Evolutionary conservation across 192 early-diverging fungal species (phyloP), one percentile per base, ranked within the genome.

Genomic region (Entomortierella parvispora): DNA sequence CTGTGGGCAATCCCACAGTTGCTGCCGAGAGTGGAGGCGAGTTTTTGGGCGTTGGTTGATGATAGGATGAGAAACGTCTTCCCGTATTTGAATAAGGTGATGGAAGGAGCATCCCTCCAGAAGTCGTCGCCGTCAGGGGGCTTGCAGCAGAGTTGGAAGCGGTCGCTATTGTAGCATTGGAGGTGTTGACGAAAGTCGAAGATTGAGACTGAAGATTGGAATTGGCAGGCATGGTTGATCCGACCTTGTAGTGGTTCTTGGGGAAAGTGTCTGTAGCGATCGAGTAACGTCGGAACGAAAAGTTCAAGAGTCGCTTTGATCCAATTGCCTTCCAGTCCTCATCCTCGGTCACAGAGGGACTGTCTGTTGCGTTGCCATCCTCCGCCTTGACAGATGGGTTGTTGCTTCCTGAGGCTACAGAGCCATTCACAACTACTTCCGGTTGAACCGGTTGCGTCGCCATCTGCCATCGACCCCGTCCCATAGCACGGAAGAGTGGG

Each of bases 381-480:
- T 72, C 65, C 4, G 37, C 69, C 29, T 67, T 71, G 22, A 59
- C 17, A 20, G 55, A 51, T 0, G 46, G 74, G 51, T 58, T n/a
- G 49, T 22, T 20, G 61, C 50, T 31, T 52, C 53, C 17, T 40
- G 37, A 9, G 37, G 7, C 37, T 12, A 5, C 37, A 9, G 37
- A 40, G 10, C 55, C 59, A 29, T 77, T 77, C 14, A 77, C 54
- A 7, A 67, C 43, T 15, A 68, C 40, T 31, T 59, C 54, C 2
- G 74, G 74, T n/a, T 63, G 66, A 1, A 32, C 14, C n/a, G 74
- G 46, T 23, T 81, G 72, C 5, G 71, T 65, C 17, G 68, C 68
- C 71, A 81, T 74, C 49, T 76, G 68, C 80, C 80, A 81, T 32
- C 80, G 61, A 22, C 80, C 80, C 50, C 80, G 66, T 11, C 80